Base-by-base conservation (phyloP, 805 yeast genomes). In the Yamadazyma akitaensis region DNA sequence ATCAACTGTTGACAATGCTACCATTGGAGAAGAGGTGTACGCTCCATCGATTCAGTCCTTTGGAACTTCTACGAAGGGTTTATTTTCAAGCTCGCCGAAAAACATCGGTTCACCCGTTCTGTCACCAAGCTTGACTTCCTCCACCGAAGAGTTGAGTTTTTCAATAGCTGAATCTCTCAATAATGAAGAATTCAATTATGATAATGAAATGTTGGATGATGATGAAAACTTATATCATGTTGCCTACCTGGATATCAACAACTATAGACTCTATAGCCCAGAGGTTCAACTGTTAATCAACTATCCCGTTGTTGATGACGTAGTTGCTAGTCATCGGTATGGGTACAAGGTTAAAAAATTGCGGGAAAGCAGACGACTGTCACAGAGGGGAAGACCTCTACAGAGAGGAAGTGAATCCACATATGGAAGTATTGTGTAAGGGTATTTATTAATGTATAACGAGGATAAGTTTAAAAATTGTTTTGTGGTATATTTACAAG, bases 271-370 rank as follows among this genome's bases (percentile, higher is more conserved):
- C 24, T 66, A 70, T 46, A 72, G 67, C 47, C 43, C 40, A 2
- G 69, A 64, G 28, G 63, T 70, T 33, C 68, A 68, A 46, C 51
- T 57, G 44, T 41, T 70, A 42, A 53, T 72, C 26, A 70, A 72
- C 47, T 72, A 71, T 47, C 77, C 76, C 2, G 68, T 71, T 9
- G 75, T 70, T n/a, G 76, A 71, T 41, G 75, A 72, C 40, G 55
- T 63, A 34, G 57, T 72, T 12, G 63, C 56, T 19, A 68, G 75
- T 7, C 77, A 72, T 54, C 61, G 55, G 36, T 71, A 61, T 54
- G 76, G 76, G 12, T 70, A 63, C 53, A 70, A 68, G 47, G 76
- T 72, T 13, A 61, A 64, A 40, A 68, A 65, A 51, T 55, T 72
- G 41, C 51, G 76, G 35, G 55, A 46, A 30, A 11, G 37, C 12